phyloP scores from a whole-genome alignment of 2,329 filamentous ascomycete genomes.

The Apiospora sp. region DNA sequence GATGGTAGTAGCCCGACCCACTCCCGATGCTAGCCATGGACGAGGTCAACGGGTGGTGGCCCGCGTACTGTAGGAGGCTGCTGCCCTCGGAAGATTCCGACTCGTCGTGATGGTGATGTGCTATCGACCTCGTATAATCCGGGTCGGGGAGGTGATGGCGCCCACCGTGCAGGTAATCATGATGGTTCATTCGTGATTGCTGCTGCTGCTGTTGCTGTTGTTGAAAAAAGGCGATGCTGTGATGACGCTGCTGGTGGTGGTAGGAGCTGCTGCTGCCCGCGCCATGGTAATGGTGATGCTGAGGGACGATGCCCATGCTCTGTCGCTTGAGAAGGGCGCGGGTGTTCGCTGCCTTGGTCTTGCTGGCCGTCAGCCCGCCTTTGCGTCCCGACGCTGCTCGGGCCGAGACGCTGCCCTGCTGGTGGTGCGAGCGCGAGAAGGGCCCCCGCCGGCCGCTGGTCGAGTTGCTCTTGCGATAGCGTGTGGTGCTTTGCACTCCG shows the following conservation, averaged over 20 bases:
- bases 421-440: constrained; percentile 23
- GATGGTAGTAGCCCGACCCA: neutral
- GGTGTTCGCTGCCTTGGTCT: constrained; percentile 34
- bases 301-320: neutral
- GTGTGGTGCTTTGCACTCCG: constrained; percentile 86
- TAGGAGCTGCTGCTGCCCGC: neutral
- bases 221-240: neutral
- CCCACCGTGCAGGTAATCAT: neutral
- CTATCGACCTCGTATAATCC: neutral
- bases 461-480: constrained; percentile 67
- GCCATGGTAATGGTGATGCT: constrained; percentile 1
- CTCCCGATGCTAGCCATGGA: constrained; percentile 8
- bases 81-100: constrained; percentile 1
- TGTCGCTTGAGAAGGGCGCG: constrained; percentile 26
- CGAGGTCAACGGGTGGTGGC: neutral
- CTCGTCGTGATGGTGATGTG: neutral
- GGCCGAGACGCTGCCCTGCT: constrained; percentile 28
- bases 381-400: constrained; percentile 39
- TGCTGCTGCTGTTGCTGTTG: neutral
- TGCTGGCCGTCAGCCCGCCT: constrained; percentile 38
- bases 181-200: neutral
- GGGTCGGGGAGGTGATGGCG: neutral
- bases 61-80: constrained; percentile 2
- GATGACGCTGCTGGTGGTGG: neutral
- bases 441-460: constrained; percentile 33